Evolutionary conservation across 495 filamentous ascomycete genomes (phyloP), one percentile per base, ranked within the genome.

Genomic region (Pyronema domesticum): DNA sequence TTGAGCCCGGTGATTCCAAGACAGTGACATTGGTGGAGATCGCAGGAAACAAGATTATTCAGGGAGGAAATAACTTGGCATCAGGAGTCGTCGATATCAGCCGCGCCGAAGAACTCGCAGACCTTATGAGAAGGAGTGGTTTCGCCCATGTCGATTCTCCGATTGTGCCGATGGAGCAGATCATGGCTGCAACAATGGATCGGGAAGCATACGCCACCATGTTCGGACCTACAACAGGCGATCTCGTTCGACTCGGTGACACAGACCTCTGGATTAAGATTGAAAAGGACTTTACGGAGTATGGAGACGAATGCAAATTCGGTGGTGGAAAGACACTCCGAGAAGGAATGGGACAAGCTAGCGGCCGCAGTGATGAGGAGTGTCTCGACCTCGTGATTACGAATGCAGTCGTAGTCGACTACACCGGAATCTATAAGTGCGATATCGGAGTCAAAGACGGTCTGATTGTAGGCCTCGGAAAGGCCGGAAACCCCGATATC

Each of bases 321-420:
- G 91, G 91, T 37, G 91, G 91, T 18, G 91, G 91, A 18, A 98
- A 96, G 76, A 89, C 85, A 18, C 67, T 98, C 50, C 75, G 91
- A 46, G 91, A 98, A 66, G 91, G 91, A 4, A 98, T 98, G 91
- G 93, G 89, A 8, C 89, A 94, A 70, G 85, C 88, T 6, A 82
- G 78, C 36, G 89, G 85, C 15, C 73, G 83, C 49, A 66, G 74
- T 4, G 80, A 88, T 61, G 66, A 71, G 3, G 78, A 91, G 18
- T 80, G 77, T 43, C 66, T 95, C 59, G 91, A 98, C 65, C 79
- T 89, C 53, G 81, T 94, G 10, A 82, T 98, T 59, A 88, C 86
- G 8, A 96, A 96, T 65, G 93, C 93, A 9, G 68, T 98, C 59
- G 79, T 98, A 30, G 75, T 98, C 13, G 93, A 98, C 66, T 91